Evolutionary conservation across 1,139 yeast genomes (phyloP), one percentile per base, ranked within the genome.

Genomic region (Suhomyces taliae): DNA sequence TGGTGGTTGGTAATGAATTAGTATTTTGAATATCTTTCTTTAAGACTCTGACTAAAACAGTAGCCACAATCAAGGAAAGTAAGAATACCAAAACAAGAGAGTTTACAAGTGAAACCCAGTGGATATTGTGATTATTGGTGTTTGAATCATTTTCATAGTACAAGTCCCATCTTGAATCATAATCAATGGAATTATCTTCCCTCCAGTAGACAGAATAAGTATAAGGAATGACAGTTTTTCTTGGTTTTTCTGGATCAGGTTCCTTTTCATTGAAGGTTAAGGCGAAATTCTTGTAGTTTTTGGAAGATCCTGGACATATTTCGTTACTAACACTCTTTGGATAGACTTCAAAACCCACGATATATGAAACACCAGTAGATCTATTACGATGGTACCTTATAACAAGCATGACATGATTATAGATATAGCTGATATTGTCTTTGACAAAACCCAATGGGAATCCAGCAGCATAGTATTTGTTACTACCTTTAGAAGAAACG

Each of bases 201-300:
- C 95, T 75, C 95, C 96, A 90, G 62, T 87, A 87, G 4, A 90
- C 91, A 0, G 96, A 81, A 60, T 90, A 90, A 1, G 96, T 87
- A 66, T 82, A 90, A 8, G 93, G 90, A 39, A 90, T 80, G 7
- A 73, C 58, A 1, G 71, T 62, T 39, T 70, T 69, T 41, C 45
- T 48, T 14, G 54, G 50, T 12, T 54, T 48, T 27, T 58, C 53
- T 2, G 49, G 46, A n/a, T 58, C 53, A 49, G 8, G 51, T 48
- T 44, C 55, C 26, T 56, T 53, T 35, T 9, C 7, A 14, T 57
- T 51, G 29, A 61, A 50, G 4, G 58, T 50, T 10, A 86, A 57
- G 39, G 83, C 80, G 56, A 74, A 81, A 55, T 83, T 80, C 40
- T 76, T 69, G 60, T 75, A 85, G 56, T 78, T 66, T 53, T 78